Percentiles rank a stretch among this genome's conserved stretches.
Conservation (phyloP, 2,329 filamentous ascomycete species). For the Plenodomus biglobosus region DNA sequence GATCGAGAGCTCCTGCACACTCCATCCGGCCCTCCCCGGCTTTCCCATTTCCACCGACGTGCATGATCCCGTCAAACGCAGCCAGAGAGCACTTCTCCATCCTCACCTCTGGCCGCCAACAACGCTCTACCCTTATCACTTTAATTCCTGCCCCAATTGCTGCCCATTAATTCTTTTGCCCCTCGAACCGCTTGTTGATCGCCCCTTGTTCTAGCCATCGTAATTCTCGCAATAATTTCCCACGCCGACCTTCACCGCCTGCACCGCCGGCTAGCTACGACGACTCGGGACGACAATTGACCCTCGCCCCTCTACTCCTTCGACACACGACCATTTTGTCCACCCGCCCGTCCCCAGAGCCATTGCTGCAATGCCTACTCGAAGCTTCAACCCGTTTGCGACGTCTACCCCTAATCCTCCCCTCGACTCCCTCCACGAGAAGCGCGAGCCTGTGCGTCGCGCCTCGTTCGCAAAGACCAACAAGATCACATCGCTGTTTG, state of each 20-base stretch:
- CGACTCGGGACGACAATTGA: conserved; percentile 1
- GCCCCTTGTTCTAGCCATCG: conserved; percentile 12
- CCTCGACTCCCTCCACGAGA: conserved; percentile 56
- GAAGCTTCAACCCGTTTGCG: conserved; percentile 61
- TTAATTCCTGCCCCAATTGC: conserved; percentile 3
- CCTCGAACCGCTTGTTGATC: conserved; percentile 20
- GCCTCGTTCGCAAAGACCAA: conserved; percentile 62
- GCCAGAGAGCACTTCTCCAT: no score
- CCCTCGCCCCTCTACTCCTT: conserved; percentile 2
- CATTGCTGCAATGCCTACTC: conserved; percentile 60
- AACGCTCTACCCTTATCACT: not conserved
- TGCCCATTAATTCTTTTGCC: not conserved
- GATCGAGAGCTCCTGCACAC: conserved; percentile 12
- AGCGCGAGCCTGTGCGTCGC: conserved; percentile 54
- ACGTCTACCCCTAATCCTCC: conserved; percentile 54
- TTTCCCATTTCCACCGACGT: conserved; percentile 9
- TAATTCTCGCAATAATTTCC: conserved; percentile 4
- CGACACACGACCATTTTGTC: conserved; percentile 4
- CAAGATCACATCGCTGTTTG: conserved; percentile 78
- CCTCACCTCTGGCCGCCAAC: no score
- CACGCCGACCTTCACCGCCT: conserved; percentile 20
- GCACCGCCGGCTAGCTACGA: conserved; percentile 5
- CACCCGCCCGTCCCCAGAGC: conserved; percentile 2
- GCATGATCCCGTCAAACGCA: no score
- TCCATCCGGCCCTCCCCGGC: conserved; percentile 27